Evolutionary conservation across 1,284 basidiomycete genomes (phyloP).

Genomic region (Inonotus obliquus): DNA sequence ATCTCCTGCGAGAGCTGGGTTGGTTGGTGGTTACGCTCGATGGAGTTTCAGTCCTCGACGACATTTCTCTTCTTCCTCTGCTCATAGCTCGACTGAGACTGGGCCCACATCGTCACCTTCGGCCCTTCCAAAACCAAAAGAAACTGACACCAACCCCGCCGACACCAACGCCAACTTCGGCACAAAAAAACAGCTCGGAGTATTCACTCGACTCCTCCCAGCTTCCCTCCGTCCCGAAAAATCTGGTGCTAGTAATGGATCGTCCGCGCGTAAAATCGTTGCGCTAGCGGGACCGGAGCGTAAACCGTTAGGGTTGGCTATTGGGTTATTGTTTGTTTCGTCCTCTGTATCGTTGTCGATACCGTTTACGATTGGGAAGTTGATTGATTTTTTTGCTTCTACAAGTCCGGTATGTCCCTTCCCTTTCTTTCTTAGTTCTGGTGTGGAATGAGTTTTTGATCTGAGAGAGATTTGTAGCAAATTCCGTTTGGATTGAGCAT

Average conservation of each 20-base stretch:
- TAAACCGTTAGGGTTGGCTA: constrained; percentile 66
- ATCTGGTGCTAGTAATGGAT: constrained; percentile 34
- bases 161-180: background rate
- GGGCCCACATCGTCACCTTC: background rate
- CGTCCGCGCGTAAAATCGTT: constrained; percentile 71
- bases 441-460: constrained; percentile 1
- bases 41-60: background rate
- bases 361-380: constrained; percentile 84
- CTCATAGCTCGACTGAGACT: background rate
- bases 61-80: background rate
- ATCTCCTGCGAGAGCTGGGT: too few species aligned
- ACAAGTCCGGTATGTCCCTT: constrained; percentile 53
- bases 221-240: constrained; percentile 24
- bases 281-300: constrained; percentile 76
- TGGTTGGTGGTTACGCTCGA: too few species aligned
- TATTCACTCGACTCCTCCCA: constrained; percentile 27
- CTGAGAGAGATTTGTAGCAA: constrained; percentile 49
- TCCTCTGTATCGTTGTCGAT: constrained; percentile 86
- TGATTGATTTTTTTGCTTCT: constrained; percentile 89
- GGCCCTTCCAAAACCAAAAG: background rate
- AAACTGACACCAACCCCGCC: too few species aligned
- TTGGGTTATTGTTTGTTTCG: constrained; percentile 63
- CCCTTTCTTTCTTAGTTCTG: constrained; percentile 17
- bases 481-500: constrained; percentile 76
- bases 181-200: constrained; percentile 14